Evolutionary conservation across 2,329 filamentous ascomycete species (phyloP).

Genomic region (Arthrobotrys megalospora): DNA sequence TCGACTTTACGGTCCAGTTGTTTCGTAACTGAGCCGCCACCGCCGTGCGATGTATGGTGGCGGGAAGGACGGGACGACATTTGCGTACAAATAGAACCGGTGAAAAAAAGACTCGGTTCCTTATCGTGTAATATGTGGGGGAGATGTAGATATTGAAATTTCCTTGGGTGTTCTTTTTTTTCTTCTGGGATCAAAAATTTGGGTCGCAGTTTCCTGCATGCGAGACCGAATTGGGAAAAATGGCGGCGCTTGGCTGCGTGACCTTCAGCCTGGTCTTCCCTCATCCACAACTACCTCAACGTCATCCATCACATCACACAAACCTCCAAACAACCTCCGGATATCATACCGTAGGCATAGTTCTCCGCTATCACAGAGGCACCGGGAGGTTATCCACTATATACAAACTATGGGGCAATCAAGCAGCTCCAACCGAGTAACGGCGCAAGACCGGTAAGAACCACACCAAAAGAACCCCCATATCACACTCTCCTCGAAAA

Average conservation of each 20-base stretch:
- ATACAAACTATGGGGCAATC: slow-evolving; percentile 75
- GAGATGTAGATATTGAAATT: neutral
- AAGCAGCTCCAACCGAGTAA: slow-evolving; percentile 76
- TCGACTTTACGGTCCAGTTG: slow-evolving; percentile 63
- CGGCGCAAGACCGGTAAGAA: slow-evolving; percentile 86
- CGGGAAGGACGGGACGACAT: slow-evolving; percentile 55
- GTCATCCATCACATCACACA: slow-evolving; percentile 28
- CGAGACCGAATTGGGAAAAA: slow-evolving; percentile 13
- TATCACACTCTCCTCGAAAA: neutral
- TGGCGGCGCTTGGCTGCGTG: slow-evolving; percentile 47
- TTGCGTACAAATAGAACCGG: neutral
- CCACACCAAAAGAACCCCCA: slow-evolving; percentile 38
- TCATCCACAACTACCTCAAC: slow-evolving; percentile 3
- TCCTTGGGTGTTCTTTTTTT: neutral
- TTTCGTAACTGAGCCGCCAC: slow-evolving; percentile 47
- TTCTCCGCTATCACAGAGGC: neutral
- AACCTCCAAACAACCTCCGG: neutral
- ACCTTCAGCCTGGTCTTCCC: slow-evolving; percentile 6
- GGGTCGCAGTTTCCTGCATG: slow-evolving; percentile 12
- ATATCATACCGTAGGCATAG: neutral
- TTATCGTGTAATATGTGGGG: neutral
- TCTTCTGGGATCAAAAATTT: neutral
- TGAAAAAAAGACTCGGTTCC: neutral
- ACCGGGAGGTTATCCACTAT: neutral
- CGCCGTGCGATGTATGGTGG: slow-evolving; percentile 32